phyloP scores from a whole-genome alignment of 495 filamentous ascomycete genomes.

The Hypoxylon cercidicola region DNA sequence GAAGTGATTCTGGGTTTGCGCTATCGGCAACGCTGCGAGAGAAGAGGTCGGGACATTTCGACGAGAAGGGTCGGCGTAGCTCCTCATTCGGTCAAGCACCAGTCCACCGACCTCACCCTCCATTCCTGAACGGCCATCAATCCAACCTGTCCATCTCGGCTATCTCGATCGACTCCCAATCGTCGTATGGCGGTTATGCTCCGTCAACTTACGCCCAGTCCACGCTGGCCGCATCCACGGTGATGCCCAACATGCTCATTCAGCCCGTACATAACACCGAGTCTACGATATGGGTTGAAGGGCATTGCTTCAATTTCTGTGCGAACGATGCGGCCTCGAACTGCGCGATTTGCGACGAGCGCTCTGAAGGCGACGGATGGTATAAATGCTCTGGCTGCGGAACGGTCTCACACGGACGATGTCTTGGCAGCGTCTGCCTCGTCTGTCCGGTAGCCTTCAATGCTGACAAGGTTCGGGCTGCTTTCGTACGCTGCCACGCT shows the following conservation, averaged over 20 bases:
- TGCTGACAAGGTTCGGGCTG: slow-evolving; percentile 87
- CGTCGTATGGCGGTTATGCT: slow-evolving; percentile 82
- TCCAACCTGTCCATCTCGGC: slow-evolving; percentile 87
- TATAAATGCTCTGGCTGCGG: slow-evolving; percentile 86
- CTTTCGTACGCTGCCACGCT: slow-evolving; percentile 93
- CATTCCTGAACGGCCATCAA: slow-evolving; percentile 81
- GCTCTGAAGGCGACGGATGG: slow-evolving; percentile 83
- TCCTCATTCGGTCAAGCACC: slow-evolving; percentile 84
- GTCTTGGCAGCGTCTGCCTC: slow-evolving; percentile 80
- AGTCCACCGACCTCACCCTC: slow-evolving; percentile 81
- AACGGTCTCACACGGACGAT: slow-evolving; percentile 80
- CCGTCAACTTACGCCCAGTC: slow-evolving; percentile 96
- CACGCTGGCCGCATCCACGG: slow-evolving; percentile 96
- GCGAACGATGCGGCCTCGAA: slow-evolving; percentile 71
- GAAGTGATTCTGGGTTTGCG: slow-evolving; percentile 89
- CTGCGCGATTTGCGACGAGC: slow-evolving; percentile 91
- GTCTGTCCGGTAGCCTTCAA: slow-evolving; percentile 93
- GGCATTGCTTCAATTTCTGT: slow-evolving; percentile 85
- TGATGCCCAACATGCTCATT: slow-evolving; percentile 89
- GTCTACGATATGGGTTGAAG: slow-evolving; percentile 90
- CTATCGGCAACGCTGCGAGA: slow-evolving; percentile 86
- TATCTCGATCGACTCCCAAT: slow-evolving; percentile 76
- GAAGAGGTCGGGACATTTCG: slow-evolving; percentile 95
- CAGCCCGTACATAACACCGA: slow-evolving; percentile 89
- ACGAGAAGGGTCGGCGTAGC: slow-evolving; percentile 82